These are phyloP conservation scores for Escallonia rubra DNA, from an alignment of 129 eudicot species.

Conservation along the genomic window DNA sequence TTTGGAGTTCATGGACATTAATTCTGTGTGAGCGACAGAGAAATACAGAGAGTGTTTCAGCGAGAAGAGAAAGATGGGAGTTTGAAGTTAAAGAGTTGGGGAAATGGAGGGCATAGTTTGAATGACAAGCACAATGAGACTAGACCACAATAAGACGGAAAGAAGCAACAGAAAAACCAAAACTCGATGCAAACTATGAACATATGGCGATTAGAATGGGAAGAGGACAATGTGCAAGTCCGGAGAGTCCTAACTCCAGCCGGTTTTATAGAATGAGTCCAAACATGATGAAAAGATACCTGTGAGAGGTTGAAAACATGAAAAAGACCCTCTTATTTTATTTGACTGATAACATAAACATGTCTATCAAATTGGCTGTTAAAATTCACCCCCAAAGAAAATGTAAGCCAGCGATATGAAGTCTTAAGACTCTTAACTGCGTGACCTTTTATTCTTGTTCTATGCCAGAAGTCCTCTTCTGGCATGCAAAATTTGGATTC, in stretches of 20 bases:
- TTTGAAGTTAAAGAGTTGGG: not conserved
- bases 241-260: constrained; percentile 23
- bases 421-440: no score
- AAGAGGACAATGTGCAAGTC: constrained; percentile 25
- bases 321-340: no score
- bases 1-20: constrained; percentile 15
- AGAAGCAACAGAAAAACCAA: constrained; percentile 10
- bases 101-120: constrained; percentile 16
- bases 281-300: not conserved
- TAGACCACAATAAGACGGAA: constrained; percentile 19
- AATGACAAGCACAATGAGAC: constrained; percentile 32
- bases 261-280: constrained; percentile 17
- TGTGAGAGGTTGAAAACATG: no score
- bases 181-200: constrained; percentile 59
- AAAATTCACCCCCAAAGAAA: no score
- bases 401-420: no score
- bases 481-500: no score
- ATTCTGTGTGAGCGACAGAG: not conserved
- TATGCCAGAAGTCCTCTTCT: no score
- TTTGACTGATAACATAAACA: no score
- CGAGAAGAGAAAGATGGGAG: not conserved
- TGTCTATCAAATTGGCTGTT: no score
- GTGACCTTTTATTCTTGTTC: no score
- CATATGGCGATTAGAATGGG: constrained; percentile 44
- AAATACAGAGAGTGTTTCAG: not conserved